Evolutionary conservation across 352 stramenopile genomes (phyloP).

Genomic region (Peronosclerospora sorghi): DNA sequence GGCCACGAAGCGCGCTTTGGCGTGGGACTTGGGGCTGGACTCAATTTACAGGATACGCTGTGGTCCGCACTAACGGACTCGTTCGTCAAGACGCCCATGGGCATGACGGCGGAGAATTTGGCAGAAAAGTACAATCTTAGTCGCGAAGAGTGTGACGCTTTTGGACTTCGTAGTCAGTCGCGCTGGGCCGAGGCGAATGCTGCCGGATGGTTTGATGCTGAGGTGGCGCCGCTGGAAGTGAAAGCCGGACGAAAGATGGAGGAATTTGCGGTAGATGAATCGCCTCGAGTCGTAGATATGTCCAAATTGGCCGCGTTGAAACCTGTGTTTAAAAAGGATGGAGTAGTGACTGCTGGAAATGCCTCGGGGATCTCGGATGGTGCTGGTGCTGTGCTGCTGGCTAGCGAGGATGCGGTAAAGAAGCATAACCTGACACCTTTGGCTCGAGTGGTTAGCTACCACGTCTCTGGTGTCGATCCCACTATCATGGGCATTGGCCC

Average conservation of each 20-base stretch:
- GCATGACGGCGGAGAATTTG: slow-evolving; percentile 98
- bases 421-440: slow-evolving; percentile 90
- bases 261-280: slow-evolving; percentile 64
- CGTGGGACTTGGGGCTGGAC: slow-evolving; percentile 83
- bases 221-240: slow-evolving; percentile 89
- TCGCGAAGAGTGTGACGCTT: slow-evolving; percentile 92
- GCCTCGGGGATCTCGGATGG: slow-evolving; percentile 96
- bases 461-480: slow-evolving; percentile 90
- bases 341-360: slow-evolving; percentile 93
- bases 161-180: slow-evolving; percentile 89
- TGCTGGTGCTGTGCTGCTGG: slow-evolving; percentile 89
- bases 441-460: slow-evolving; percentile 88
- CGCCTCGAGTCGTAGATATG: slow-evolving; percentile 63
- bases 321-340: slow-evolving; percentile 96
- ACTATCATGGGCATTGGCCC: slow-evolving; percentile 97
- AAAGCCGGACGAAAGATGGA: slow-evolving; percentile 88
- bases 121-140: slow-evolving; percentile 91
- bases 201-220: slow-evolving; percentile 87
- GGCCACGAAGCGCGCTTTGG: slow-evolving; percentile 90
- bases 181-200: slow-evolving; percentile 87
- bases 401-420: slow-evolving; percentile 88
- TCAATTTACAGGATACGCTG: slow-evolving; percentile 92
- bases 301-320: slow-evolving; percentile 88
- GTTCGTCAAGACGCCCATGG: slow-evolving; percentile 93
- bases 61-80: slow-evolving; percentile 96